Evolutionary conservation across 2,329 filamentous ascomycete genomes (phyloP).

Genomic region (Cladophialophora psammophila): DNA sequence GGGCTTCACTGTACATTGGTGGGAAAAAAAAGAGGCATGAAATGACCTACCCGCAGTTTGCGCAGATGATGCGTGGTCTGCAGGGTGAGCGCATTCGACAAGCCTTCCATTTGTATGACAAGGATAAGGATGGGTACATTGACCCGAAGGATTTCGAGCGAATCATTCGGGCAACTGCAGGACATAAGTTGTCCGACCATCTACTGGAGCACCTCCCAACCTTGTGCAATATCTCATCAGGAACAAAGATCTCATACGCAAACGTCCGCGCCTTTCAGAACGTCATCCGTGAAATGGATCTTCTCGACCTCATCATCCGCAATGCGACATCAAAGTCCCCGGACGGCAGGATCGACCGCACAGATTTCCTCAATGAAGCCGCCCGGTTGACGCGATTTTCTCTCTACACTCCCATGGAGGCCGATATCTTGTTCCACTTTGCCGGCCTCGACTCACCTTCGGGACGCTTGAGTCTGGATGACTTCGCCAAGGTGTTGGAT

Average conservation of each 20-base stretch:
- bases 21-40: conserved; percentile 85
- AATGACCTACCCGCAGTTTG: conserved; percentile 95
- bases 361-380: conserved; percentile 94
- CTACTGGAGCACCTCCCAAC: conserved; percentile 88
- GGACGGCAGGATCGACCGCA: conserved; percentile 91
- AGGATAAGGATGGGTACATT: conserved; percentile 91
- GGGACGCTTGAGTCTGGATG: conserved; percentile 77
- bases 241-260: conserved; percentile 95
- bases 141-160: conserved; percentile 94
- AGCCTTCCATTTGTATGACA: conserved; percentile 91
- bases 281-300: conserved; percentile 95
- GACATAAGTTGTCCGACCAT: conserved; percentile 97
- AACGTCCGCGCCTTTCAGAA: conserved; percentile 98
- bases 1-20: conserved; percentile 93
- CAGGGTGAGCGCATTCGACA: conserved; percentile 96
- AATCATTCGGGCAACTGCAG: conserved; percentile 91
- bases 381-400: conserved; percentile 91
- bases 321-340: conserved; percentile 81
- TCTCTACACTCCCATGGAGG: conserved; percentile 97
- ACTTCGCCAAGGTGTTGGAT: conserved; percentile 96
- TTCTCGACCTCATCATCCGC: conserved; percentile 91
- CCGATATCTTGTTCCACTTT: conserved; percentile 98
- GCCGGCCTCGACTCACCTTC: conserved; percentile 90
- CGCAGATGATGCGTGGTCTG: conserved; percentile 94
- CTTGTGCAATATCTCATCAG: conserved; percentile 90